Evolutionary conservation across 2,329 filamentous ascomycete species (phyloP).

Genomic region (Fusarium xyrophilum): DNA sequence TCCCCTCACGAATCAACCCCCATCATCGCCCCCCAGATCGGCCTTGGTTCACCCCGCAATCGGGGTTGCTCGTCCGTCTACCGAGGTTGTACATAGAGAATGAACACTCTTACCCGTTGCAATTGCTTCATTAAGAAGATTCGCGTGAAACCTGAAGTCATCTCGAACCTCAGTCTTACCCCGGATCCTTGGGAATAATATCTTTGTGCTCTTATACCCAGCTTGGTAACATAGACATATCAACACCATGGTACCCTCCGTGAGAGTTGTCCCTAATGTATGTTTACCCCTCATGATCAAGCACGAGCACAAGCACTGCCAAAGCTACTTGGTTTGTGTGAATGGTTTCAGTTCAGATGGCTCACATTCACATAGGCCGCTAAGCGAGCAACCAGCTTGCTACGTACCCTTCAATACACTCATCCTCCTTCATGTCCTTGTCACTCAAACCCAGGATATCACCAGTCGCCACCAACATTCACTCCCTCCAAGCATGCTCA

Average conservation of each 20-base stretch:
- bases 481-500: conserved; percentile 53
- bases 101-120: conserved; percentile 19
- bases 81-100: conserved; percentile 32
- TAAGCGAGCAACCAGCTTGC: conserved; percentile 71
- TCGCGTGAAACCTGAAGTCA: background rate
- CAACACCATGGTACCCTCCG: conserved; percentile 40
- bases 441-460: conserved; percentile 85
- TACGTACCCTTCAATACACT: conserved; percentile 89
- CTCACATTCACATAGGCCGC: conserved; percentile 55
- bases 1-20: conserved; percentile 30
- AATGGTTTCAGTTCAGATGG: background rate
- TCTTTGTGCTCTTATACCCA: background rate
- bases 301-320: background rate
- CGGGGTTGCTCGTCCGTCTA: conserved; percentile 28
- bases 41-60: conserved; percentile 31
- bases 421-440: conserved; percentile 91
- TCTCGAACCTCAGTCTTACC: conserved; percentile 4
- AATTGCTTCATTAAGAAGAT: conserved; percentile 9
- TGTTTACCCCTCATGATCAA: conserved; percentile 14
- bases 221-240: conserved; percentile 10
- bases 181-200: background rate
- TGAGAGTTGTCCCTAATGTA: conserved; percentile 48
- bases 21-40: conserved; percentile 30
- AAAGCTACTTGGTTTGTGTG: background rate
- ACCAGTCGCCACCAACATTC: conserved; percentile 69